phyloP scores from a whole-genome alignment of 2,329 filamentous ascomycete genomes.

The Exophiala xenobiotica region DNA sequence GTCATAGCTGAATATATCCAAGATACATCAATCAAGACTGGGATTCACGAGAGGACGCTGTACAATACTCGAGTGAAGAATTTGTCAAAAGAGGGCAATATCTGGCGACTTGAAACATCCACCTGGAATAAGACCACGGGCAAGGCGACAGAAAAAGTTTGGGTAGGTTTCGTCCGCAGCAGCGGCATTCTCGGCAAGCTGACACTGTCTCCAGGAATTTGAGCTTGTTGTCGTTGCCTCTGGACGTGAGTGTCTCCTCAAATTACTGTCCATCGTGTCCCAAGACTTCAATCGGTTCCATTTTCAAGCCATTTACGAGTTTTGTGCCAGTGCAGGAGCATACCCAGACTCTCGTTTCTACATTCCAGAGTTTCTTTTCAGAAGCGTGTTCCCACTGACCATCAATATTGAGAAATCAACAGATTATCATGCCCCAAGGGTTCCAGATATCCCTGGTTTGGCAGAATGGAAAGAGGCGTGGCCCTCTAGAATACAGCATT shows the following conservation, averaged over 20 bases:
- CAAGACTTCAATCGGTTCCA: too few relatives aligned
- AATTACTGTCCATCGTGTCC: too few relatives aligned
- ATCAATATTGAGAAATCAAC: background rate
- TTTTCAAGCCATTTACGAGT: too few relatives aligned
- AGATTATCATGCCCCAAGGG: conserved; percentile 51
- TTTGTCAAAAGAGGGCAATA: conserved; percentile 43
- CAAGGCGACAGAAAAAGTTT: conserved; percentile 2
- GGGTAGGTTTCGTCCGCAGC: background rate
- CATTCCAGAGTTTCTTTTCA: background rate
- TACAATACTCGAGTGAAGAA: conserved; percentile 61
- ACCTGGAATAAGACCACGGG: conserved; percentile 28
- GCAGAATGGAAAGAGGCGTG: conserved; percentile 46
- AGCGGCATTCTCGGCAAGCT: background rate
- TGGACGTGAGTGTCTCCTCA: conserved; percentile 38
- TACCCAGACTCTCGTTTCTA: background rate
- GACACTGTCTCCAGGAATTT: conserved; percentile 37
- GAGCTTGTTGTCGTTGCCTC: conserved; percentile 54
- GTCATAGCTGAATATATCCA: conserved; percentile 61
- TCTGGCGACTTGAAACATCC: conserved; percentile 54
- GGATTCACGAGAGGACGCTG: conserved; percentile 50
- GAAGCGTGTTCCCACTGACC: background rate
- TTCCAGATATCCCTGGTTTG: conserved; percentile 52
- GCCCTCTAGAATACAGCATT: conserved; percentile 49
- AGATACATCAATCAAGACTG: conserved; percentile 51
- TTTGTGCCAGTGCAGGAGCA: too few relatives aligned